Evolutionary conservation across 441 rosid genomes (phyloP).

Genomic region (Erodium chrysanthum): DNA sequence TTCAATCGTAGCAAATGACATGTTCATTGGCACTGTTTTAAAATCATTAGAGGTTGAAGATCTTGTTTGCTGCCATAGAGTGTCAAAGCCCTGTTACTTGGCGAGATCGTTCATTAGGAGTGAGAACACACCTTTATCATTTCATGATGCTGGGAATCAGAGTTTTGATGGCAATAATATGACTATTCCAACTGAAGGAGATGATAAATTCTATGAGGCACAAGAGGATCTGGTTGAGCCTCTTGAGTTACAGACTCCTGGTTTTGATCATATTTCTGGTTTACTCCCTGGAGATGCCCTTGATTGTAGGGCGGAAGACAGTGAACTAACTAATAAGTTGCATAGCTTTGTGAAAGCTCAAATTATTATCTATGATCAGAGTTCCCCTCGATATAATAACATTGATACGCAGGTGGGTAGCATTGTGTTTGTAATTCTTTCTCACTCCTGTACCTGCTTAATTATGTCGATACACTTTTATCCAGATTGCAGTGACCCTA

Average conservation of each 20-base stretch:
- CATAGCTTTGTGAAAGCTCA: slow-evolving; percentile 97
- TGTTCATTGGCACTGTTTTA: slow-evolving; percentile 80
- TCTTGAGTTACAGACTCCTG: slow-evolving; percentile 48
- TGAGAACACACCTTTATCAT: slow-evolving; percentile 22
- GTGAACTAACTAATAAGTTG: slow-evolving; percentile 39
- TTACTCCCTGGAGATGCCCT: slow-evolving; percentile 58
- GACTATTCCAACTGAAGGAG: slow-evolving; percentile 54
- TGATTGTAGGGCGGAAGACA: slow-evolving; percentile 30
- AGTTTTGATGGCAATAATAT: slow-evolving; percentile 27
- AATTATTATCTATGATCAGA: slow-evolving; percentile 62
- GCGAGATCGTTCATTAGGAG: slow-evolving; percentile 78
- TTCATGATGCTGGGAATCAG: slow-evolving; percentile 27
- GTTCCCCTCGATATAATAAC: slow-evolving; percentile 59
- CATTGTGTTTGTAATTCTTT: slow-evolving; percentile 14
- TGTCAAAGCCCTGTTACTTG: slow-evolving; percentile 54
- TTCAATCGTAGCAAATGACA: slow-evolving; percentile 64
- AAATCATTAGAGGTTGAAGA: slow-evolving; percentile 97
- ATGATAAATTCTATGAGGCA: slow-evolving; percentile 87
- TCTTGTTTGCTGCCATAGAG: slow-evolving; percentile 46
- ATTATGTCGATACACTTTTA: slow-evolving; percentile 16
- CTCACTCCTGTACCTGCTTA: slow-evolving; percentile 1
- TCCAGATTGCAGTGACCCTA: slow-evolving; percentile 70
- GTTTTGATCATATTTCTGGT: slow-evolving; percentile 65
- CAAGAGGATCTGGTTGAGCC: slow-evolving; percentile 66
- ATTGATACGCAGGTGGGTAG: slow-evolving; percentile 64